Evolutionary conservation across 306 rosid species (phyloP).

Genomic region (Medicago arabica): DNA sequence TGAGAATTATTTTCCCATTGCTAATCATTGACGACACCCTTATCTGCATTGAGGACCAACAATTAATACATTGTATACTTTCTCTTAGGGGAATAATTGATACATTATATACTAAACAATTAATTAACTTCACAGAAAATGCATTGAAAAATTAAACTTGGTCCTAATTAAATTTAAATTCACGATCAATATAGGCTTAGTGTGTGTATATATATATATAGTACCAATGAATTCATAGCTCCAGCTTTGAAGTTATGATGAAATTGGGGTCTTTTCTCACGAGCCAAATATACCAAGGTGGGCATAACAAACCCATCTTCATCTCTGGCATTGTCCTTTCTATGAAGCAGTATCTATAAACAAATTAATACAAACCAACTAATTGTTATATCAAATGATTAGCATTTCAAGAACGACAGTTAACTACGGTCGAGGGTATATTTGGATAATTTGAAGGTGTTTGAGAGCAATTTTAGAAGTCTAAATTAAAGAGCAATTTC

Average conservation of each 20-base stretch:
- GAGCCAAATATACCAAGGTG: conserved; percentile 74
- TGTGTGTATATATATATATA: background rate
- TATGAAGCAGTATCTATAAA: conserved; percentile 63
- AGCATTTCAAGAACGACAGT: background rate
- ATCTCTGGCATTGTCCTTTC: conserved; percentile 52
- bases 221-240: conserved; percentile 82
- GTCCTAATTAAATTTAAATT: background rate
- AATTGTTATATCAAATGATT: too few species aligned
- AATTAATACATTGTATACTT: background rate
- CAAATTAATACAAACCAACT: too few species aligned
- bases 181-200: background rate
- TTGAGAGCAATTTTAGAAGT: too few species aligned
- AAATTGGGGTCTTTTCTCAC: conserved; percentile 73
- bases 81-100: too few species aligned
- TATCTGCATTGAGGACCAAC: conserved; percentile 49
- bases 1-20: conserved; percentile 64
- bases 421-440: too few species aligned
- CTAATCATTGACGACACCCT: conserved; percentile 81
- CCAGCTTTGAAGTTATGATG: conserved; percentile 81
- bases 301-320: conserved; percentile 61
- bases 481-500: too few species aligned
- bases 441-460: too few species aligned
- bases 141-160: background rate
- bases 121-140: background rate
- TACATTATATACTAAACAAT: too few species aligned